Evolutionary conservation across 306 rosid species (phyloP).

Genomic region (Fragaria nilgerrensis): DNA sequence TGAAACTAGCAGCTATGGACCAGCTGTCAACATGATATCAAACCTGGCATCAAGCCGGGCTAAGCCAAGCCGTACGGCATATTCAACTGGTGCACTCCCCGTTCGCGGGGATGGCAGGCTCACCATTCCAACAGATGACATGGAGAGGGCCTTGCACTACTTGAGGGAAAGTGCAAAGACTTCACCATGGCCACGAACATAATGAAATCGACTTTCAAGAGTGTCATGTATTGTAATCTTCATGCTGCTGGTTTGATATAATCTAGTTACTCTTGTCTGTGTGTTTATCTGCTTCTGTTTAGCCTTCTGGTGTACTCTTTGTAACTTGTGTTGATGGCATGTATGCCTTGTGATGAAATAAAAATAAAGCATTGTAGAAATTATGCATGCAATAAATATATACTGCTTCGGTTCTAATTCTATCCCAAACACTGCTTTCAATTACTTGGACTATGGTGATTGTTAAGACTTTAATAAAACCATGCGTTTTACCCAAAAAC

Average conservation of each 20-base stretch:
- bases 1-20: not conserved
- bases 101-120: slow-evolving; percentile 31
- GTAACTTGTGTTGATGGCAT: slow-evolving; percentile 9
- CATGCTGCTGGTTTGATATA: not conserved
- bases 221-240: not conserved
- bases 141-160: slow-evolving; percentile 26
- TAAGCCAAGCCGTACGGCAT: slow-evolving; percentile 20
- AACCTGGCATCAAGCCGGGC: not conserved
- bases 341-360: not conserved
- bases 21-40: not conserved
- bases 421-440: too few species aligned
- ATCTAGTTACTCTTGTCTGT: not conserved
- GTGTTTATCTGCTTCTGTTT: not conserved
- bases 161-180: slow-evolving; percentile 29
- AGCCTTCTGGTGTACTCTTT: not conserved
- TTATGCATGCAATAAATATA: not conserved
- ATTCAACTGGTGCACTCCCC: slow-evolving; percentile 11
- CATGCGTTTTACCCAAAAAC: not conserved
- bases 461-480: too few species aligned
- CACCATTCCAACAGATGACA: slow-evolving; percentile 40
- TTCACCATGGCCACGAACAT: slow-evolving; percentile 9
- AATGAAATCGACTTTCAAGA: not conserved
- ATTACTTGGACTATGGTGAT: too few species aligned
- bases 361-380: not conserved
- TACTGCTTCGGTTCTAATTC: not conserved